These are phyloP conservation scores for Tremella fuciformis DNA, from an alignment of 768 basidiomycete genomes.

Conservation along the genomic window DNA sequence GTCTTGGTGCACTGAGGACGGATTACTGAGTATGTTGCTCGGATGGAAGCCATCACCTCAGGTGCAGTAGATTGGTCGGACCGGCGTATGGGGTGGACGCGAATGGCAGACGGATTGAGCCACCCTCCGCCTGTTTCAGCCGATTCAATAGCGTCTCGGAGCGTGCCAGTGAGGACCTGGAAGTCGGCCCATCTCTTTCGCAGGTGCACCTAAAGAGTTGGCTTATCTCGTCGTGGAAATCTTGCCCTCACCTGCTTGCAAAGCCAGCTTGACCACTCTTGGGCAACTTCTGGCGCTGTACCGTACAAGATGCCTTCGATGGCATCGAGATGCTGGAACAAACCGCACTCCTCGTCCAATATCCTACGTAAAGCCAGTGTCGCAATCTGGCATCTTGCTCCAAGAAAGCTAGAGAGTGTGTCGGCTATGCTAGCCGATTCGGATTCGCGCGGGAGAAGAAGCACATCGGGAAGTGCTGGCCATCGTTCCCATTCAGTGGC, in stretches of 20 bases:
- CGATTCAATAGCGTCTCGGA: conserved; percentile 27
- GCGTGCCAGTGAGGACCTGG: conserved; percentile 30
- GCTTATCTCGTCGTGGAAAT: background rate
- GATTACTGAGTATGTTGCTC: conserved; percentile 19
- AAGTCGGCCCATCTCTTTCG: conserved; percentile 34
- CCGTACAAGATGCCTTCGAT: conserved; percentile 39
- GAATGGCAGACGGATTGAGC: conserved; percentile 38
- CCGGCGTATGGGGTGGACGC: conserved; percentile 18
- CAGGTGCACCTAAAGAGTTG: conserved; percentile 13
- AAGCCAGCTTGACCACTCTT: conserved; percentile 32
- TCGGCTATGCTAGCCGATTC: conserved; percentile 6
- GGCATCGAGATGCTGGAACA: conserved; percentile 42
- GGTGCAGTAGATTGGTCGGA: conserved; percentile 1
- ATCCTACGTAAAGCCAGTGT: conserved; percentile 29
- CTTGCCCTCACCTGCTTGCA: conserved; percentile 29
- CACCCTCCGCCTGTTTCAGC: conserved; percentile 15
- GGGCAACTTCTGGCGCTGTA: conserved; percentile 18
- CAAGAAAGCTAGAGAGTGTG: conserved; percentile 8
- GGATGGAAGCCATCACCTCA: conserved; percentile 7
- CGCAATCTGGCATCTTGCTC: conserved; percentile 26
- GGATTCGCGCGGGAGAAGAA: background rate
- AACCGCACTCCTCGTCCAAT: conserved; percentile 41
- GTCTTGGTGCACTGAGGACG: background rate
- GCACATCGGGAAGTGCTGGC: conserved; percentile 11
- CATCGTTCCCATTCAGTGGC: conserved; percentile 6